Base-by-base conservation (phyloP, 2,329 filamentous ascomycete species). In the Ophiostoma triangulosporum region DNA sequence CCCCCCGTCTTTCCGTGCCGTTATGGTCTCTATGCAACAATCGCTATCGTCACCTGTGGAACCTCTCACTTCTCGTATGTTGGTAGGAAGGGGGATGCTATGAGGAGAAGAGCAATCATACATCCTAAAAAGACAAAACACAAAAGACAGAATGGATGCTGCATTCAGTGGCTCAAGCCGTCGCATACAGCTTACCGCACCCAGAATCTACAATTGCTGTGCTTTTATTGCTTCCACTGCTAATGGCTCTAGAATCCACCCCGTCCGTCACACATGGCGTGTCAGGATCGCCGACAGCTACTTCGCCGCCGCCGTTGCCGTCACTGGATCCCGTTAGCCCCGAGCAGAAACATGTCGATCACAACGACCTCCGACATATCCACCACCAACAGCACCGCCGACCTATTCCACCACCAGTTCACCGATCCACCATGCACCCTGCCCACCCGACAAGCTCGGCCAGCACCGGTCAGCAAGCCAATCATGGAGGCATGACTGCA, bases 11-110 rank as follows among this genome's bases (percentile, higher is more conserved):
- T 36, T 8, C 31, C 40, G 26, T 50, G 45, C 51, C 43, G 75
- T 65, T 68, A 79, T 80, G 74, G 75, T 77, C 65, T 75, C 76
- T 68, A 78, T 80, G 76, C 75, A 80, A 69, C 75, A 75, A 62
- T 80, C 77, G 59, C 70, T 76, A 58, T 82, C 80, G 60, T 81
- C 80, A 66, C 76, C 78, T 62, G 77, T 78, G 68, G 74, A 74
- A 69, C 71, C 74, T 60, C 72, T 74, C 63, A 70, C 75, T 60
- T 75, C 76, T 22, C 35, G 54, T 56, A 38, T 22, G 54, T 50
- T 46, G 43, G 24, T 8, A 29, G 32, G 22, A 31, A 15, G 17
- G 3, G n/a, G n/a, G 43, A 4, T 12, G 15, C 8, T 17, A 29
- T 14, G 2, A 9, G 6, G 15, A 12, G 43, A 46, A 11, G 26